Conservation (phyloP, 495 filamentous ascomycete species). For the Amphirosellinia nigrospora region DNA sequence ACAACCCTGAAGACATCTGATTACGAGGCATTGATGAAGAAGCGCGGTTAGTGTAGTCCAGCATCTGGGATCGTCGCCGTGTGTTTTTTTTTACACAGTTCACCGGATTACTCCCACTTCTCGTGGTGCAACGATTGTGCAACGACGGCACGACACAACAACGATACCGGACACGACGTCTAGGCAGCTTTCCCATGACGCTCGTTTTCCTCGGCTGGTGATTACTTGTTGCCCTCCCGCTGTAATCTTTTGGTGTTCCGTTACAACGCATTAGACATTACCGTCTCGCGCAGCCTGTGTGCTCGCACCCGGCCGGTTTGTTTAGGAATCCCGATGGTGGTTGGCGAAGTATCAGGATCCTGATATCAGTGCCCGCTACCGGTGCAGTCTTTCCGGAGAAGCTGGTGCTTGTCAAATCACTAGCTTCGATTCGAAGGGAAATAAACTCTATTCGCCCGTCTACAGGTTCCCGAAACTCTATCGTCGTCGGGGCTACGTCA, state of each 20-base stretch:
- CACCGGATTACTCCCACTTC: background rate
- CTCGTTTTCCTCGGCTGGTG: background rate
- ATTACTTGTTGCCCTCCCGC: background rate
- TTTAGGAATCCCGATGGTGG: background rate
- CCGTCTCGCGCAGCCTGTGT: background rate
- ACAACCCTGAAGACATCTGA: background rate
- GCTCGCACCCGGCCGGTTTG: background rate
- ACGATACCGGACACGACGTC: background rate
- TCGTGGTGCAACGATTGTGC: background rate
- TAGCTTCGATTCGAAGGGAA: background rate
- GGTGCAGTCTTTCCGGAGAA: background rate
- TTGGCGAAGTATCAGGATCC: background rate
- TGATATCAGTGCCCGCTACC: background rate
- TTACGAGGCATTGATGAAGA: background rate
- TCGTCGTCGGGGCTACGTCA: slow-evolving; percentile 15
- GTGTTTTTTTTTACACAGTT: background rate
- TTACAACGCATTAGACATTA: background rate
- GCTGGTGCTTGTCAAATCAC: background rate
- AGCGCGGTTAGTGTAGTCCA: background rate
- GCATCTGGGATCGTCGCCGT: background rate
- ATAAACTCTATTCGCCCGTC: slow-evolving; percentile 1
- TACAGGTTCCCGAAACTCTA: slow-evolving; percentile 17
- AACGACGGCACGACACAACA: background rate
- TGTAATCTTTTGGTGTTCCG: background rate
- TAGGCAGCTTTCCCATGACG: slow-evolving; percentile 6